Evolutionary conservation across 1,284 basidiomycete species (phyloP).

Genomic region (Rhodotorula sp.): DNA sequence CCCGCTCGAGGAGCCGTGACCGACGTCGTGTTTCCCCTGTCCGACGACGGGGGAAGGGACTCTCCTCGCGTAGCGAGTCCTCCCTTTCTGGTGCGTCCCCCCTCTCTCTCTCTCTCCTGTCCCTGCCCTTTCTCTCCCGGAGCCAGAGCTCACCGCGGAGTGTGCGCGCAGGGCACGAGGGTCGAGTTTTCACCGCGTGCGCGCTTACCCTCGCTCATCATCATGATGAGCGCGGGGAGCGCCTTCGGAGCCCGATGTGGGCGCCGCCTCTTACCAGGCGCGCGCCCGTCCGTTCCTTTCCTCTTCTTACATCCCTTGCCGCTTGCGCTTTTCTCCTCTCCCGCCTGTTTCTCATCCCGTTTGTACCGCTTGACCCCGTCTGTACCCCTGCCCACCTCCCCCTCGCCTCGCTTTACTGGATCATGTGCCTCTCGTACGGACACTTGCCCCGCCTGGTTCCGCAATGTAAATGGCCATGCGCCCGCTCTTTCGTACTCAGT

Average conservation of each 20-base stretch:
- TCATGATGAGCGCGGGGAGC: neutral
- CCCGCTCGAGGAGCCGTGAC: constrained; percentile 1
- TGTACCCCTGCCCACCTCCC: too few species aligned
- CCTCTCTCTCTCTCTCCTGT: neutral
- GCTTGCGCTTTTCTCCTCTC: neutral
- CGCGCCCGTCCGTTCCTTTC: neutral
- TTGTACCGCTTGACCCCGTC: too few species aligned
- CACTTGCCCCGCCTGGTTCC: neutral
- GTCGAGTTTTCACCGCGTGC: constrained; percentile 2
- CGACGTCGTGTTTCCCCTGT: neutral
- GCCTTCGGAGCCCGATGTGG: neutral
- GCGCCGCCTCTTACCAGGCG: neutral
- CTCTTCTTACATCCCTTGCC: neutral
- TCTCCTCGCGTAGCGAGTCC: constrained; percentile 2
- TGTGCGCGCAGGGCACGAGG: neutral
- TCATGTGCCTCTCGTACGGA: too few species aligned
- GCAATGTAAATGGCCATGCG: too few species aligned
- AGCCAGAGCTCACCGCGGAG: too few species aligned
- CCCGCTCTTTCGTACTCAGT: neutral
- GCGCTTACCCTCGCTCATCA: neutral
- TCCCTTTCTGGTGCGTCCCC: neutral
- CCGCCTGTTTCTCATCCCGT: too few species aligned
- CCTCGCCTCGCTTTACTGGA: too few species aligned
- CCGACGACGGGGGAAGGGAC: neutral
- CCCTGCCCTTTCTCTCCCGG: too few species aligned